phyloP scores from a whole-genome alignment of 2,329 filamentous ascomycete genomes.

The Paracamarosporium sp. region DNA sequence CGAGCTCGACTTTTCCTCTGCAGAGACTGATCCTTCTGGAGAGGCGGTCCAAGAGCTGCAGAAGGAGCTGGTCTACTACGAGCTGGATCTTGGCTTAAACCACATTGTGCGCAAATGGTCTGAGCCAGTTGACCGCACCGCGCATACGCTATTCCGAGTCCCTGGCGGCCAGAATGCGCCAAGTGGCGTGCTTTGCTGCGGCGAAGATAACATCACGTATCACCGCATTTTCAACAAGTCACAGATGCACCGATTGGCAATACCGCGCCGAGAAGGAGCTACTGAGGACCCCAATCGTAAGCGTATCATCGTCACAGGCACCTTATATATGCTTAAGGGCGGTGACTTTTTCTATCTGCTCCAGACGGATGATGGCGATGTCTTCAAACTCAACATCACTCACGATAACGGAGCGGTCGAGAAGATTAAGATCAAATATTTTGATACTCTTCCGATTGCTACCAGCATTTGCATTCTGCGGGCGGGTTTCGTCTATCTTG shows the following conservation, averaged over 20 bases:
- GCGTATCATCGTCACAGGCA: slow-evolving; percentile 83
- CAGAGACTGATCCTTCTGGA: slow-evolving; percentile 88
- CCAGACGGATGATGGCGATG: slow-evolving; percentile 95
- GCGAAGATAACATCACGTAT: slow-evolving; percentile 93
- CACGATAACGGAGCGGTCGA: slow-evolving; percentile 73
- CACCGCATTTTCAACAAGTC: slow-evolving; percentile 84
- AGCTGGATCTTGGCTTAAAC: slow-evolving; percentile 94
- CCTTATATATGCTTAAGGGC: slow-evolving; percentile 97
- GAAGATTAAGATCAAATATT: slow-evolving; percentile 92
- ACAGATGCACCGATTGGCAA: slow-evolving; percentile 84
- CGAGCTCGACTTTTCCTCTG: slow-evolving; percentile 90
- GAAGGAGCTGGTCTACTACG: slow-evolving; percentile 94
- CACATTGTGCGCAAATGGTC: slow-evolving; percentile 98
- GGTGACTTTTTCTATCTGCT: slow-evolving; percentile 93
- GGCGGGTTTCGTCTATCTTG: slow-evolving; percentile 92
- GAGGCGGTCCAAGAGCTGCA: slow-evolving; percentile 81
- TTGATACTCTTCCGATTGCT: slow-evolving; percentile 91
- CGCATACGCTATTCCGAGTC: slow-evolving; percentile 91
- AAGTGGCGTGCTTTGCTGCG: slow-evolving; percentile 93
- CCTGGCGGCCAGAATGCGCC: slow-evolving; percentile 93
- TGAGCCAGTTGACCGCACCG: slow-evolving; percentile 87
- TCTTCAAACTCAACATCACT: slow-evolving; percentile 95
- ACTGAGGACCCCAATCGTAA: slow-evolving; percentile 94
- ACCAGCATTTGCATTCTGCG: slow-evolving; percentile 90
- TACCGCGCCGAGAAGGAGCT: slow-evolving; percentile 83